Evolutionary conservation across 2,329 filamentous ascomycete species (phyloP), one percentile per base, ranked within the genome.

Genomic region (Ciborinia camelliae): DNA sequence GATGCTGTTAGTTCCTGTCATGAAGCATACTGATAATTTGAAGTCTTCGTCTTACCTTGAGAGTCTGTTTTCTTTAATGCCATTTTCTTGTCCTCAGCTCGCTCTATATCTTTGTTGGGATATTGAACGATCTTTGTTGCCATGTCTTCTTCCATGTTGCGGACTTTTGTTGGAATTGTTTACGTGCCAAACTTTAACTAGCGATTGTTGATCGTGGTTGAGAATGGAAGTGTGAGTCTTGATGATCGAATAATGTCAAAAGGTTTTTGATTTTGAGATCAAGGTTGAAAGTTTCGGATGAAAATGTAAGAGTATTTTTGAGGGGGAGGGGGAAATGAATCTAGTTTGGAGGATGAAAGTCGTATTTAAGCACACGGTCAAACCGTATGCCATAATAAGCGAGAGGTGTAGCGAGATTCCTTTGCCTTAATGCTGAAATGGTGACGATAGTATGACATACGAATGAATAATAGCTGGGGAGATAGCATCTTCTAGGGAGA

Each of bases 251-350:
- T 50, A 28, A 20, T 28, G 0, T 50, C 1, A 15, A 18, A 18
- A 20, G n/a, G n/a, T 3, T 50, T 3, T 50, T 9, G 6, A 1
- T 2, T 1, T 18, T 30, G 0, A 2, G 26, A 3, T 50, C 26
- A 26, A 26, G 8, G 14, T 18, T 30, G 6, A 3, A 6, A 48
- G 5, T 28, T 50, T 18, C 10, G 1, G 9, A 9, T 18, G 4
- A 0, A 3, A 7, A 1, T 18, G 0, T 5, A 30, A 8, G 4
- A 9, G n/a, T n/a, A n/a, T n/a, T n/a, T n/a, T n/a, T n/a, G n/a
- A n/a, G n/a, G n/a, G n/a, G n/a, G n/a, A n/a, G n/a, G n/a, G n/a
- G n/a, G n/a, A n/a, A n/a, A 3, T 18, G 47, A 39, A 50, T 28
- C 26, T 26, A 30, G 5, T 14, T 3, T 28, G 3, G 10, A 18